Evolutionary conservation across 164 flowering plant species (phyloP).

Genomic region (Kalanchoe fedtschenkoi): DNA sequence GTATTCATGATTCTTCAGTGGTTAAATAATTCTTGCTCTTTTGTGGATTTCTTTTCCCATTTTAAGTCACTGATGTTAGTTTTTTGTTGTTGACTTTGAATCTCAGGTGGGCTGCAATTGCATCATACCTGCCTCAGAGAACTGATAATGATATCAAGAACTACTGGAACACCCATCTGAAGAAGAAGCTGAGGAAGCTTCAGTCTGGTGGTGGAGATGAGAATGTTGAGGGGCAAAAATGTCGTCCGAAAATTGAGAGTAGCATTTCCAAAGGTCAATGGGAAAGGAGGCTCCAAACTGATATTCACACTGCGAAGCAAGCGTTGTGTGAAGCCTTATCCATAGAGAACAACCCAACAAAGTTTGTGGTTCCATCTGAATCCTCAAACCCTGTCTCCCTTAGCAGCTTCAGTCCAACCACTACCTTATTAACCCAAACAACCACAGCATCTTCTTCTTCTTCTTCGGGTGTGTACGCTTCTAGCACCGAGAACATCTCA

Average conservation of each 20-base stretch:
- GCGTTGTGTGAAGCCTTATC: conserved; percentile 81
- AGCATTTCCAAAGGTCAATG: conserved; percentile 61
- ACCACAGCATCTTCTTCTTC: neutral
- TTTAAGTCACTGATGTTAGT: neutral
- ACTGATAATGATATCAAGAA: conserved; percentile 86
- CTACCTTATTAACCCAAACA: neutral
- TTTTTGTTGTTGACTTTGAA: neutral
- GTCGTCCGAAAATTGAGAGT: conserved; percentile 17
- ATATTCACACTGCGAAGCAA: conserved; percentile 66
- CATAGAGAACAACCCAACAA: conserved; percentile 27
- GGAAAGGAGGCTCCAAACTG: conserved; percentile 94
- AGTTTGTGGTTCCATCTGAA: conserved; percentile 6
- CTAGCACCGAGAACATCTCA: conserved; percentile 68
- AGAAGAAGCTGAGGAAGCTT: conserved; percentile 58
- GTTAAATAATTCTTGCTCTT: neutral
- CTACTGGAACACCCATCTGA: conserved; percentile 83
- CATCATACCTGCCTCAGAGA: conserved; percentile 80
- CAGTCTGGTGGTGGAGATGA: conserved; percentile 21
- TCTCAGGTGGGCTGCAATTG: conserved; percentile 76
- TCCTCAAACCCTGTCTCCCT: conserved; percentile 2
- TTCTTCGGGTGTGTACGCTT: conserved; percentile 35
- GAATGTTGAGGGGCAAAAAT: conserved; percentile 17
- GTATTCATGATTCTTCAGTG: conserved; percentile 20
- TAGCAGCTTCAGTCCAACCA: neutral
- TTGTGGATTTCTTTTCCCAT: neutral